Conservation (phyloP, 129 eudicot species). For the Artemisia annua region DNA sequence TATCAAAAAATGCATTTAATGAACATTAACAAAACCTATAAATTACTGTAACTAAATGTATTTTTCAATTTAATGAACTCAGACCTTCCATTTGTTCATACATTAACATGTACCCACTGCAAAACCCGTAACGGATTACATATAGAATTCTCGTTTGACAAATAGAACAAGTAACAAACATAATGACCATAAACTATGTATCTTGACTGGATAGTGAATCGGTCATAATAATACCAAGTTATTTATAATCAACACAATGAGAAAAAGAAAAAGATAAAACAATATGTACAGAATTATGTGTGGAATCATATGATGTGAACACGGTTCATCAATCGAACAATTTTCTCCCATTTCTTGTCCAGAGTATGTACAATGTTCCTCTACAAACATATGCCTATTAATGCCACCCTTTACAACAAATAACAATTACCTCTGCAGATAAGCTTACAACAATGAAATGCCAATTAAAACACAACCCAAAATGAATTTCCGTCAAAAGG, state of each 20-base stretch:
- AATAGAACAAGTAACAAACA: too few relatives aligned
- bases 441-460: conserved; percentile 22
- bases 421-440: conserved; percentile 6
- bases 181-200: not conserved
- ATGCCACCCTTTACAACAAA: conserved; percentile 27
- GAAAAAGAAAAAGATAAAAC: not conserved
- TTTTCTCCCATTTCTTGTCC: conserved; percentile 1
- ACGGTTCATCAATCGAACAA: conserved; percentile 16
- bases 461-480: conserved; percentile 11
- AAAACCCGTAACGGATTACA: too few relatives aligned
- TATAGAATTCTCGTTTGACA: too few relatives aligned
- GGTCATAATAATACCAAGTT: not conserved
- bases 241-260: not conserved
- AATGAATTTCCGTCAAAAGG: not conserved
- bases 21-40: too few relatives aligned
- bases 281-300: not conserved
- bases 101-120: too few relatives aligned
- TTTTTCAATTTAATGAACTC: too few relatives aligned
- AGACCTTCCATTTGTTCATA: too few relatives aligned
- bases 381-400: conserved; percentile 25
- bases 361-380: conserved; percentile 31
- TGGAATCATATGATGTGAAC: too few relatives aligned
- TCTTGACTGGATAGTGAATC: not conserved
- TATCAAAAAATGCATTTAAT: too few relatives aligned
- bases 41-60: too few relatives aligned